These are phyloP conservation scores for Trichoderma pleuroti DNA, from an alignment of 2,329 filamentous ascomycete species.

Conservation along the genomic window DNA sequence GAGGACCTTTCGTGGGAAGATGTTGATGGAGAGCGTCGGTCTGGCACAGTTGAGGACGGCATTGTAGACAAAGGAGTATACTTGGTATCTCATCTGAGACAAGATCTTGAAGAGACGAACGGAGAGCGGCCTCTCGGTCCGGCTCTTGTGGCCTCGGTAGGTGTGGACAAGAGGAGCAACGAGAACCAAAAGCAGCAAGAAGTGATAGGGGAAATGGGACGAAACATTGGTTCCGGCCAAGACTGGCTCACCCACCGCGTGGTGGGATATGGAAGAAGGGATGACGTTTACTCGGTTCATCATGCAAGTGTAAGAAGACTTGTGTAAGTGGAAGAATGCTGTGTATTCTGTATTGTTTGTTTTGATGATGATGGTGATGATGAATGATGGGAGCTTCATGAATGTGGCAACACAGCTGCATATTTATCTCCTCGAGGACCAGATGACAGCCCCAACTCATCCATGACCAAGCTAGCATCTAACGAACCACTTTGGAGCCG, in stretches of 20 bases:
- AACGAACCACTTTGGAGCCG: not conserved
- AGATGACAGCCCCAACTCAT: not conserved
- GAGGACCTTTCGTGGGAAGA: constrained; percentile 29
- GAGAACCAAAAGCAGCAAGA: not conserved
- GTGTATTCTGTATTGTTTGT: not conserved
- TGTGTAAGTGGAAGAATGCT: not conserved
- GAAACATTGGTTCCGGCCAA: not conserved
- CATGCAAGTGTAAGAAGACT: not conserved
- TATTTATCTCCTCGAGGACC: constrained; percentile 6
- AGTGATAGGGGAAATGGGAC: not conserved
- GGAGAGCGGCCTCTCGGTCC: not conserved
- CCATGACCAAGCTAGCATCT: not conserved
- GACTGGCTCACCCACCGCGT: not conserved
- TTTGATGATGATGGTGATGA: not conserved
- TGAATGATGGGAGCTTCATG: not conserved
- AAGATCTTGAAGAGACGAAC: not conserved
- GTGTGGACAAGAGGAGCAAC: constrained; percentile 2
- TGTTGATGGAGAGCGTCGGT: constrained; percentile 27
- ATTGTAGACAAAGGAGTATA: constrained; percentile 9
- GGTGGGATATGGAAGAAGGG: constrained; percentile 3
- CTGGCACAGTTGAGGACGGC: not conserved
- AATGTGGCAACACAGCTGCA: not conserved
- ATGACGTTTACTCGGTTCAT: not conserved
- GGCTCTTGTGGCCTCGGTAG: not conserved
- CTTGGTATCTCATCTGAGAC: constrained; percentile 1